phyloP scores from a whole-genome alignment of 768 basidiomycete genomes.

The Lactarius indigo region DNA sequence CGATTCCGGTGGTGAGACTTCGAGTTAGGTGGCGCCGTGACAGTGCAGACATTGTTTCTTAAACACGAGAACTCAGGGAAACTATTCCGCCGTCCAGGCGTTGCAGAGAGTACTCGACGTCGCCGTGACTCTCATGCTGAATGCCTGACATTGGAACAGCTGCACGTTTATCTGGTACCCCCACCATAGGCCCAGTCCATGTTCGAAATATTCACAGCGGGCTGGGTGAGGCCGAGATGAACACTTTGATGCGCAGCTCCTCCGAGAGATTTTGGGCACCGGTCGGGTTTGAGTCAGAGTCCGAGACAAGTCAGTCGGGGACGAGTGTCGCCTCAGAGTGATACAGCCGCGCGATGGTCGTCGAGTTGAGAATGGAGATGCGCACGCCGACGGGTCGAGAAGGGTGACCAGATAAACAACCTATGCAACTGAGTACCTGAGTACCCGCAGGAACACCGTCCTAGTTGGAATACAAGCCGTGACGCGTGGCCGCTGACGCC shows the following conservation, averaged over 20 bases:
- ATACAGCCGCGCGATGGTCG: slow-evolving; percentile 72
- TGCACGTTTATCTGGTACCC: slow-evolving; percentile 49
- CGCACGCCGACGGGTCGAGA: slow-evolving; percentile 53
- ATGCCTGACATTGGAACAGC: slow-evolving; percentile 39
- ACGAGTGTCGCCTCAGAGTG: slow-evolving; percentile 76
- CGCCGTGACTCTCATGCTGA: slow-evolving; percentile 59
- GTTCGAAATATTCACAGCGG: slow-evolving; percentile 53
- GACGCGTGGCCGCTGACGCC: too few relatives aligned
- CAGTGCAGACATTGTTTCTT: slow-evolving; percentile 62
- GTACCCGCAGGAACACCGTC: too few relatives aligned
- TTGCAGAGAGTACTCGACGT: slow-evolving; percentile 78
- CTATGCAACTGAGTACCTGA: too few relatives aligned
- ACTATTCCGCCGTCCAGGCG: slow-evolving; percentile 63
- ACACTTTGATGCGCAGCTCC: slow-evolving; percentile 76
- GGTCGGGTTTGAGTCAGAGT: slow-evolving; percentile 64
- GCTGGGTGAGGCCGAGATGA: slow-evolving; percentile 71
- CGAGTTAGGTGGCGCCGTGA: slow-evolving; percentile 72
- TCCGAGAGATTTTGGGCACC: slow-evolving; percentile 49
- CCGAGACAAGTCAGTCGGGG: slow-evolving; percentile 72
- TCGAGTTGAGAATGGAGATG: slow-evolving; percentile 63
- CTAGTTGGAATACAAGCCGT: too few relatives aligned
- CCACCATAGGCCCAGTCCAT: slow-evolving; percentile 64
- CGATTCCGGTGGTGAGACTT: slow-evolving; percentile 73
- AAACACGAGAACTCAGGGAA: slow-evolving; percentile 70
- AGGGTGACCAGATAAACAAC: too few relatives aligned